phyloP scores from a whole-genome alignment of 2,329 filamentous ascomycete species.

The Rasamsonia emersonii region DNA sequence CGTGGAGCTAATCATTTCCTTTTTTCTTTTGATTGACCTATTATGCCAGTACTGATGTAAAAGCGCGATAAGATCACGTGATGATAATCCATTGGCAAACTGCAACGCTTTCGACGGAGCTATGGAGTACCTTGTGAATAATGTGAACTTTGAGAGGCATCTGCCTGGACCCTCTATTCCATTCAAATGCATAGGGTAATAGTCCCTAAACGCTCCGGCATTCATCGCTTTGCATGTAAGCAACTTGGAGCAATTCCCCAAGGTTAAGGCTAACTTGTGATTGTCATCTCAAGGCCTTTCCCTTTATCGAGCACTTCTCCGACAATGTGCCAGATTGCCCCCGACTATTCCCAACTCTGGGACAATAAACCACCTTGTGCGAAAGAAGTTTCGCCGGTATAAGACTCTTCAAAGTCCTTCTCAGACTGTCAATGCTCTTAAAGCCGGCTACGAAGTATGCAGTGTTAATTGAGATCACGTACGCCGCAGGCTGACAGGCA shows the following conservation, averaged over 20 bases:
- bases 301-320: constrained; percentile 38
- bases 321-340: constrained; percentile 29
- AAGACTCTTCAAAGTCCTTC: constrained; percentile 30
- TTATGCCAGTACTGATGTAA: neutral
- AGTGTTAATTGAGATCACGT: neutral
- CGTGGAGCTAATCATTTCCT: constrained; percentile 3
- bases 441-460: constrained; percentile 35
- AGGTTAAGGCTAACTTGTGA: no score
- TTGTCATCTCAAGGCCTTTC: constrained; percentile 27
- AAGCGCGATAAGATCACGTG: constrained; percentile 6
- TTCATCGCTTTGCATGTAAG: constrained; percentile 39
- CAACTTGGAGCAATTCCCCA: constrained; percentile 1
- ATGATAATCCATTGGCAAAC: constrained; percentile 7
- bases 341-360: constrained; percentile 13
- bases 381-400: constrained; percentile 30
- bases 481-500: neutral
- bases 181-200: constrained; percentile 32
- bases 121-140: neutral
- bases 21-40: neutral
- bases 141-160: no score
- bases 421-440: constrained; percentile 29
- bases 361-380: constrained; percentile 22
- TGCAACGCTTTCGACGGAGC: no score
- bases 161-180: no score
- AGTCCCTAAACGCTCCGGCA: constrained; percentile 25